Conservation (phyloP, 2,329 filamentous ascomycete species). For the Fusarium pseudograminearum region DNA sequence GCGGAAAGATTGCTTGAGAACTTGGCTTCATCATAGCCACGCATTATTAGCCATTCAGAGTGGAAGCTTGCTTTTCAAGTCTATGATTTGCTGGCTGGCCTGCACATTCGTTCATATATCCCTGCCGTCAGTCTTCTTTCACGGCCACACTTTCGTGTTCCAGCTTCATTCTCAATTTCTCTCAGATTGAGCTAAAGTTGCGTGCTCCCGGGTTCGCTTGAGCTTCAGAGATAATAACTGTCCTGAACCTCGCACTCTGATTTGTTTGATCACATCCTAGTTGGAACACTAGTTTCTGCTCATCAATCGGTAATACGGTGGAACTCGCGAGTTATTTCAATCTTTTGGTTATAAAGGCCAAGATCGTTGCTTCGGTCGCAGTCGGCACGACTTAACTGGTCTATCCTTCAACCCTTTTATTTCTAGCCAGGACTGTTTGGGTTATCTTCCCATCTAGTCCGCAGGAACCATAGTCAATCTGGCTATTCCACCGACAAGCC, state of each 20-base stretch:
- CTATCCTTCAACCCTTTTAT: conserved; percentile 18
- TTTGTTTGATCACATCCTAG: conserved; percentile 36
- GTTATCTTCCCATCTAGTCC: conserved; percentile 52
- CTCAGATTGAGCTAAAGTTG: conserved; percentile 33
- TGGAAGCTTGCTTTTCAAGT: conserved; percentile 30
- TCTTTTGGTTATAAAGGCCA: conserved; percentile 12
- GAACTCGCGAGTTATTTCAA: conserved; percentile 18
- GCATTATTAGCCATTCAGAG: conserved; percentile 45
- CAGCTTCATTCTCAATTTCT: conserved; percentile 37
- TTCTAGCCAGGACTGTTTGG: conserved; percentile 52
- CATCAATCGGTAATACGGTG: conserved; percentile 22
- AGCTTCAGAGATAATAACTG: neutral
- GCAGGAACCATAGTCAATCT: conserved; percentile 48
- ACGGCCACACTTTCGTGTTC: conserved; percentile 35
- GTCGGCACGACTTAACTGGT: conserved; percentile 10
- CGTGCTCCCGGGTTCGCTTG: conserved; percentile 4
- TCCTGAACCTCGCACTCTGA: conserved; percentile 13
- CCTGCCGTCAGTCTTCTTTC: conserved; percentile 36
- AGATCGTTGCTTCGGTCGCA: conserved; percentile 6
- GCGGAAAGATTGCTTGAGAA: conserved; percentile 40
- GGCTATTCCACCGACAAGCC: conserved; percentile 51
- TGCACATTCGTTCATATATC: conserved; percentile 39
- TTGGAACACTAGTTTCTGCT: conserved; percentile 30
- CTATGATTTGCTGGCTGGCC: conserved; percentile 45
- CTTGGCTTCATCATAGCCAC: conserved; percentile 42